Conservation (phyloP, 176 grass and related monocot genomes). For the Oryza nivara region DNA sequence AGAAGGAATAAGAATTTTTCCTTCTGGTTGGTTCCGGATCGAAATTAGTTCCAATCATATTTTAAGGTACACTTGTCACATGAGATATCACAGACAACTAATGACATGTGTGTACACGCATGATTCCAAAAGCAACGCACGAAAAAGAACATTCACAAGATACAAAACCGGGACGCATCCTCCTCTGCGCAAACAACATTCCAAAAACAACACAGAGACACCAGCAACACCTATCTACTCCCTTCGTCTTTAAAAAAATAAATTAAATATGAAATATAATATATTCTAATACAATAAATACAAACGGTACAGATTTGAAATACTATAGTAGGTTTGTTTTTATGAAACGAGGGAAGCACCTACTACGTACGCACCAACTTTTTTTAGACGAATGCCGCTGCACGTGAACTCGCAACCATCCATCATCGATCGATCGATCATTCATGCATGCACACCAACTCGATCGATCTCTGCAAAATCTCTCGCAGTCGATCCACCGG, state of each 20-base stretch:
- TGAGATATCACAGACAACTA: background rate
- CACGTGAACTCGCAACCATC: conserved; percentile 41
- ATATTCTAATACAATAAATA: too few species aligned
- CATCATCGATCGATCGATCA: background rate
- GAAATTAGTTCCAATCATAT: background rate
- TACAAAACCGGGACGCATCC: background rate
- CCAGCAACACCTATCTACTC: too few species aligned
- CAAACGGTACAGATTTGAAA: too few species aligned
- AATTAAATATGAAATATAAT: too few species aligned
- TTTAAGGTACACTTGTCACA: background rate
- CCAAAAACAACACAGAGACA: conserved; percentile 4
- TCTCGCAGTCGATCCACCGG: background rate
- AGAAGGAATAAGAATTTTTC: too few species aligned
- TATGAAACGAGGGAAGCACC: too few species aligned
- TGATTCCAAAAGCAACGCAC: background rate
- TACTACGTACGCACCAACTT: too few species aligned
- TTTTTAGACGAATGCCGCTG: background rate
- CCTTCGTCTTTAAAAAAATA: too few species aligned
- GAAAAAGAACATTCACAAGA: background rate
- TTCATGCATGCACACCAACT: background rate
- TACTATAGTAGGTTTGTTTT: too few species aligned
- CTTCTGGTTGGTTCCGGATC: too few species aligned
- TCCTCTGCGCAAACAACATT: background rate
- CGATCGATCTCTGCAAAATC: background rate
- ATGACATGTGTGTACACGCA: background rate